Percentiles rank a stretch among this genome's conserved stretches.
These are phyloP conservation scores for Climacium dendroides DNA, from an alignment of 225 moss, liverwort and hornwort species.

Conservation along the genomic window DNA sequence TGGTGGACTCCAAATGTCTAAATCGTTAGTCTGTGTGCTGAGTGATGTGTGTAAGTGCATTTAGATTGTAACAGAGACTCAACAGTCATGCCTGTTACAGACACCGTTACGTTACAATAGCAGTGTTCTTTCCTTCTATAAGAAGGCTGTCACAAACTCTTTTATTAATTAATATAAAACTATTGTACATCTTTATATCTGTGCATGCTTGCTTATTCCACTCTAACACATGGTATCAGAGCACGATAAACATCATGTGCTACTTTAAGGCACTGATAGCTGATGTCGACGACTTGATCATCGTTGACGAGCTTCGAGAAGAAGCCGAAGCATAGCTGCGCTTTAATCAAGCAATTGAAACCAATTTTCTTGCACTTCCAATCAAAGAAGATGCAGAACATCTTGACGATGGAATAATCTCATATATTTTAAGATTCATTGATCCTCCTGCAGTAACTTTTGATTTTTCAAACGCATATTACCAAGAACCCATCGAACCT, in stretches of 20 bases:
- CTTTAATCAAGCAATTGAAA: neutral
- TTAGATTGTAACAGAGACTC: no score
- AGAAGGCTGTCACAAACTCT: neutral
- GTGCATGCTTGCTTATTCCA: no score
- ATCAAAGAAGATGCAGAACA: neutral
- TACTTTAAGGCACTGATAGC: neutral
- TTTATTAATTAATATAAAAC: no score
- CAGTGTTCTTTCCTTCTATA: no score
- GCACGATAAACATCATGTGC: neutral
- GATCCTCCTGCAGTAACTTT: no score
- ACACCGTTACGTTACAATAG: no score
- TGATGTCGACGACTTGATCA: neutral
- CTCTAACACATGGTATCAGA: neutral
- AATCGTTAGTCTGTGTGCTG: neutral
- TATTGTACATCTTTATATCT: no score
- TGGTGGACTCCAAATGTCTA: neutral
- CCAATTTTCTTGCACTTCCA: neutral
- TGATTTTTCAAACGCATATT: no score
- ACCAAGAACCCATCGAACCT: no score
- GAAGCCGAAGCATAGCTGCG: neutral
- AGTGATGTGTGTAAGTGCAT: neutral
- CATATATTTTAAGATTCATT: neutral
- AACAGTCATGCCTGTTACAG: no score
- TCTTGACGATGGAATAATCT: neutral
- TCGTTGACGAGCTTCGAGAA: neutral